Conservation (phyloP, 2,329 filamentous ascomycete species). For the Ilyonectria destructans region DNA sequence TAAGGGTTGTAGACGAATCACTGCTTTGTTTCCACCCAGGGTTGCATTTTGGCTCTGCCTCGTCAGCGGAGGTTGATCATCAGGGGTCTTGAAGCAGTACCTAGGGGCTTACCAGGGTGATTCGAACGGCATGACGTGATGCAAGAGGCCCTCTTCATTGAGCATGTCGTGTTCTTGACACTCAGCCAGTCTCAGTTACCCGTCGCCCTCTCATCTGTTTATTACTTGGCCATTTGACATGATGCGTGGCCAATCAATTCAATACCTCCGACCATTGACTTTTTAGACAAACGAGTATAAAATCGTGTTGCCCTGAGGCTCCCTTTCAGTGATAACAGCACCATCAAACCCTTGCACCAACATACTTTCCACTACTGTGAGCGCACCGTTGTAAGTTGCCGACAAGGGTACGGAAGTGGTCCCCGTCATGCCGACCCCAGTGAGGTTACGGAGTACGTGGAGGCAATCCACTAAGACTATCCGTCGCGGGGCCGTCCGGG, state of each 20-base stretch:
- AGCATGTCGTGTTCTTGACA: not conserved
- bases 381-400: not conserved
- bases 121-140: not conserved
- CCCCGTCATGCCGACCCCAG: not conserved
- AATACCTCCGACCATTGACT: not conserved
- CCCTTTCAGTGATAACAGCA: not conserved
- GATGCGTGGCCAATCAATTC: not conserved
- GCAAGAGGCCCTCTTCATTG: not conserved
- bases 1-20: not conserved
- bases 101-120: not conserved
- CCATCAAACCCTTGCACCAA: not conserved
- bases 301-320: not conserved
- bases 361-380: not conserved
- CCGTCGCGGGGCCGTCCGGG: not conserved
- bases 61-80: not conserved
- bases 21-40: not conserved
- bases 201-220: not conserved
- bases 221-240: not conserved
- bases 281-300: not conserved
- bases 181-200: not conserved
- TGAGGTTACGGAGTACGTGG: not conserved
- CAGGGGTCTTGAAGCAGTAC: not conserved
- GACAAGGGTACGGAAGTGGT: not conserved
- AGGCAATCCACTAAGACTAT: not conserved
- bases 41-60: not conserved